phyloP scores from a whole-genome alignment of 371 early-diverging fungal species.

The Batkoa obscura region DNA sequence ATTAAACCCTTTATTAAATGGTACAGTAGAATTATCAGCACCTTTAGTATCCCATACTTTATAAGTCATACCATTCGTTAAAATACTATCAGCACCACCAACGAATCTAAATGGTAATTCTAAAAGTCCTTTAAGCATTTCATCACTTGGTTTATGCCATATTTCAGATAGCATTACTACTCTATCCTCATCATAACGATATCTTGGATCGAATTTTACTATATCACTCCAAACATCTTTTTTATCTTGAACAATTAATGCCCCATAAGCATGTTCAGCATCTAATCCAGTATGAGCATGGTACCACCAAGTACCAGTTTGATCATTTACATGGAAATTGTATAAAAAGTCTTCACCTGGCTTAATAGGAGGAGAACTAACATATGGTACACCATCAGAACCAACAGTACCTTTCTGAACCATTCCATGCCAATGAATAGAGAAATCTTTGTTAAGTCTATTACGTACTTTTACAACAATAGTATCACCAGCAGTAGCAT shows the following conservation, averaged over 20 bases:
- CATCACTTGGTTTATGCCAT: conserved; percentile 16
- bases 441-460: conserved; percentile 15
- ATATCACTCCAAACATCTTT: background rate
- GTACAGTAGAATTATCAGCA: too few relatives aligned
- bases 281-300: conserved; percentile 20
- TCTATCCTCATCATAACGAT: conserved; percentile 21
- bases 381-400: conserved; percentile 43
- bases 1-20: background rate
- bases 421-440: conserved; percentile 53
- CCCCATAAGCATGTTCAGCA: background rate
- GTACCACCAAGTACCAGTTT: conserved; percentile 29
- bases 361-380: conserved; percentile 28
- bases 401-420: conserved; percentile 35
- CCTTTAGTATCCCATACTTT: too few relatives aligned
- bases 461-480: conserved; percentile 19
- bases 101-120: conserved; percentile 12
- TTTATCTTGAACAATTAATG: background rate
- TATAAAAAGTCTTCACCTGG: conserved; percentile 23
- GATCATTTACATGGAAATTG: conserved; percentile 18
- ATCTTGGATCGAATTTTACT: background rate
- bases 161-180: conserved; percentile 19
- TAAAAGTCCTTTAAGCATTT: conserved; percentile 11
- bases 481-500: conserved; percentile 18
- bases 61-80: conserved; percentile 27
- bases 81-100: conserved; percentile 15